phyloP scores from a whole-genome alignment of 2,329 filamentous ascomycete genomes.

The Dactylella cylindrospora region DNA sequence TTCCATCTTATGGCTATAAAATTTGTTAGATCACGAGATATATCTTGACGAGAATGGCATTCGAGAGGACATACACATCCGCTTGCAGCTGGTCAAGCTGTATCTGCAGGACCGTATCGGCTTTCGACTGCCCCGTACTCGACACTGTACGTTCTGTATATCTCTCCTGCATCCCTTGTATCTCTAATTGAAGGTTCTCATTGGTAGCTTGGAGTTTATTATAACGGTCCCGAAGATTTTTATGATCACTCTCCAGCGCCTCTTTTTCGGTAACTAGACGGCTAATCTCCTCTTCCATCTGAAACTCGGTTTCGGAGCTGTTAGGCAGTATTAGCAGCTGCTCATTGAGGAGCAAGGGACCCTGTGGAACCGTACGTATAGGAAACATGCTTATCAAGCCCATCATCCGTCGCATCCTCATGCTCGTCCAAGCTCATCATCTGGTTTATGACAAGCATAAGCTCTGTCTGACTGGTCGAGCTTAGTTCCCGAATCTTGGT shows the following conservation, averaged over 20 bases:
- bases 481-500: constrained; percentile 48
- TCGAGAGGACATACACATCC: constrained; percentile 43
- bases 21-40: neutral
- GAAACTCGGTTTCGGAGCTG: constrained; percentile 48
- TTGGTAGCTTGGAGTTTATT: constrained; percentile 42
- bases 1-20: constrained; percentile 47
- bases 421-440: constrained; percentile 47
- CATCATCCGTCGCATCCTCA: constrained; percentile 25
- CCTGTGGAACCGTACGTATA: constrained; percentile 11
- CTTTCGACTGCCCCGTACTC: constrained; percentile 43
- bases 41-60: neutral
- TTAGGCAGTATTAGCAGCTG: constrained; percentile 4
- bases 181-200: constrained; percentile 28
- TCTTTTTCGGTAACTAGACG: constrained; percentile 48
- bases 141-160: constrained; percentile 27
- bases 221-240: constrained; percentile 45
- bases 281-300: constrained; percentile 49
- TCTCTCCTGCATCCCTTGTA: constrained; percentile 46
- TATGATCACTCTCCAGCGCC: constrained; percentile 47
- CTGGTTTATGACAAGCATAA: constrained; percentile 49
- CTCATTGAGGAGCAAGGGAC: neutral
- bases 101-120: constrained; percentile 47
- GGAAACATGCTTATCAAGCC: constrained; percentile 18
- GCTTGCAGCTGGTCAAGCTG: constrained; percentile 48
- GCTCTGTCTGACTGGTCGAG: constrained; percentile 47